Conservation (phyloP, 805 yeast species). For the Myxozyma geophila region DNA sequence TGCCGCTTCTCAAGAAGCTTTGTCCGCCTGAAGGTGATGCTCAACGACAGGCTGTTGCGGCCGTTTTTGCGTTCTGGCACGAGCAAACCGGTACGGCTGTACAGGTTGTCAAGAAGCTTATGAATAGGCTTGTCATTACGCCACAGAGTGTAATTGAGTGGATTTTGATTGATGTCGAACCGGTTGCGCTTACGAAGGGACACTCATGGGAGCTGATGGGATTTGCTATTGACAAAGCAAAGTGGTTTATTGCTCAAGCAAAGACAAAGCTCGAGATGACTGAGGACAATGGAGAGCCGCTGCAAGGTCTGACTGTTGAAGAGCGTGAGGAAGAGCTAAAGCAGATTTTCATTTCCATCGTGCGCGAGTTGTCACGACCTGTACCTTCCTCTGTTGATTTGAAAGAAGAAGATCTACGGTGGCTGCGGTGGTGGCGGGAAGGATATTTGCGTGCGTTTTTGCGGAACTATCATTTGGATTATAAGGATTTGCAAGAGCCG, state of each 20-base stretch:
- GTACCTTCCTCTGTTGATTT: not conserved
- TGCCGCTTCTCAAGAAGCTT: conserved; percentile 46
- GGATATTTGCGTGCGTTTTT: conserved; percentile 33
- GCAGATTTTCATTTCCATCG: conserved; percentile 24
- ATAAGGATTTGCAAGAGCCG: conserved; percentile 24
- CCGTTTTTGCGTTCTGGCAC: conserved; percentile 68
- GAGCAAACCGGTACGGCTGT: conserved; percentile 67
- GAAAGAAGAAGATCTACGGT: conserved; percentile 26
- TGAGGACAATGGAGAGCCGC: conserved; percentile 47
- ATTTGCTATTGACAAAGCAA: conserved; percentile 33
- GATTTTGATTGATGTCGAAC: conserved; percentile 47
- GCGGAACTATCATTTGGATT: conserved; percentile 31
- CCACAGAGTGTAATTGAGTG: conserved; percentile 51
- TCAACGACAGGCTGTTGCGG: conserved; percentile 54
- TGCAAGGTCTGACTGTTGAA: not conserved
- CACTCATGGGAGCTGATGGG: conserved; percentile 35
- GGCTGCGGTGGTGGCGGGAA: conserved; percentile 36
- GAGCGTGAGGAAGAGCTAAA: conserved; percentile 13
- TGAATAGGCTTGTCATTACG: conserved; percentile 52
- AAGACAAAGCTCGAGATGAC: conserved; percentile 45
- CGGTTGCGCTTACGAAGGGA: conserved; percentile 19
- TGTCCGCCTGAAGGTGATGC: conserved; percentile 25
- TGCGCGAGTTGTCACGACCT: conserved; percentile 29
- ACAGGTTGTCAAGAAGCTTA: conserved; percentile 59
- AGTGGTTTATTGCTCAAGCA: conserved; percentile 15